phyloP scores from a whole-genome alignment of 2,329 filamentous ascomycete genomes.

The Colletotrichum spinosum region DNA sequence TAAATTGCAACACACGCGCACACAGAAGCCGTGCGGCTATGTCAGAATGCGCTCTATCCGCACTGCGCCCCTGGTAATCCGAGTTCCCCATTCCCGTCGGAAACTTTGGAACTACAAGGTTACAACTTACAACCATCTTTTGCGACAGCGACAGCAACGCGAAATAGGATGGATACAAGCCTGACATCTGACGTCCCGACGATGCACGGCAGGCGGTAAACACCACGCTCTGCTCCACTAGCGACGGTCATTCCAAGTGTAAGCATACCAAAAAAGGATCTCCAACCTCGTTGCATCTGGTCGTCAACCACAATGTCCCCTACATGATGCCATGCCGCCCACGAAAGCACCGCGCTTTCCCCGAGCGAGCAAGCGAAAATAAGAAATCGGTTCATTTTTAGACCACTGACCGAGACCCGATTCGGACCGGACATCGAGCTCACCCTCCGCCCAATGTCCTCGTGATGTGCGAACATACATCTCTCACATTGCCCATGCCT shows the following conservation, averaged over 20 bases:
- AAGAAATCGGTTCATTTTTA: constrained; percentile 28
- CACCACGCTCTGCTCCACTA: not conserved
- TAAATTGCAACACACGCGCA: not conserved
- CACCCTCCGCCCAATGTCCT: too few species aligned
- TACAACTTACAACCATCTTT: too few species aligned
- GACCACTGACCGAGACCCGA: constrained; percentile 1
- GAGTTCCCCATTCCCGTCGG: too few species aligned
- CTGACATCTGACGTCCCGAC: constrained; percentile 7
- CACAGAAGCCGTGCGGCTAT: too few species aligned
- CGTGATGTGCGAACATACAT: too few species aligned
- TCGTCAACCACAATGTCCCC: constrained; percentile 10
- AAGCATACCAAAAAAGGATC: constrained; percentile 13
- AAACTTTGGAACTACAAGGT: too few species aligned
- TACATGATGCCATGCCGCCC: not conserved
- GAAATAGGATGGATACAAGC: not conserved
- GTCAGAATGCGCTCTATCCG: too few species aligned
- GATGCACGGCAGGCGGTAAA: constrained; percentile 7
- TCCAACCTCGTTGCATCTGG: not conserved
- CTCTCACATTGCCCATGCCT: too few species aligned
- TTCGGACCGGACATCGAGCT: too few species aligned
- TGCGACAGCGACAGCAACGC: too few species aligned
- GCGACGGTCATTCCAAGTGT: not conserved
- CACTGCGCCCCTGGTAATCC: too few species aligned
- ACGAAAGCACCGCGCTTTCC: not conserved
- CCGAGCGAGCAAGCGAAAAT: not conserved